These are phyloP conservation scores for Halophytophthora batemanensis DNA, from an alignment of 352 stramenopile genomes.

Conservation along the genomic window DNA sequence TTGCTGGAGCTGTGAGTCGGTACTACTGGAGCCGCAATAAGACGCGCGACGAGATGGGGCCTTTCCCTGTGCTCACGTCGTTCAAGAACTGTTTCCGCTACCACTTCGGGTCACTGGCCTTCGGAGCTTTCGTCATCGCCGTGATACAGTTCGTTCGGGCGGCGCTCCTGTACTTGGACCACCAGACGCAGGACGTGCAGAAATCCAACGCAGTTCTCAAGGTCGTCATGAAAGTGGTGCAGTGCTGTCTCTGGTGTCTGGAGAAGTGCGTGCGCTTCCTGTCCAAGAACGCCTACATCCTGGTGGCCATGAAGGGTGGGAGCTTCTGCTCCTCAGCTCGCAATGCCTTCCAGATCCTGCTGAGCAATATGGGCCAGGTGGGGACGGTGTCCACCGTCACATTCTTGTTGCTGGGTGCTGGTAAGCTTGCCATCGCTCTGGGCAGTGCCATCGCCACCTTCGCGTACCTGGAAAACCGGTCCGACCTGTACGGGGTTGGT, in stretches of 20 bases:
- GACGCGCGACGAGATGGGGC: slow-evolving; percentile 54
- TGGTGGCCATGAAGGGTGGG: slow-evolving; percentile 75
- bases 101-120: slow-evolving; percentile 95
- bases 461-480: slow-evolving; percentile 54
- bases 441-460: slow-evolving; percentile 57
- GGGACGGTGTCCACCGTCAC: slow-evolving; percentile 88
- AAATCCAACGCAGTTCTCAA: slow-evolving; percentile 76
- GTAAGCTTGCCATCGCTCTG: slow-evolving; percentile 84
- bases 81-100: slow-evolving; percentile 88
- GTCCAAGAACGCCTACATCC: slow-evolving; percentile 97
- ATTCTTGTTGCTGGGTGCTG: slow-evolving; percentile 90
- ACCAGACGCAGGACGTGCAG: slow-evolving; percentile 86
- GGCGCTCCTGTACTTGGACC: slow-evolving; percentile 90
- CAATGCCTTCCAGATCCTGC: slow-evolving; percentile 92
- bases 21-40: slow-evolving; percentile 93
- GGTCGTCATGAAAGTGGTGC: slow-evolving; percentile 79
- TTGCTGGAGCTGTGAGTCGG: slow-evolving; percentile 88
- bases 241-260: slow-evolving; percentile 95
- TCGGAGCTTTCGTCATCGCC: slow-evolving; percentile 95
- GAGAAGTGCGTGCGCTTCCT: slow-evolving; percentile 96
- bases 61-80: slow-evolving; percentile 54
- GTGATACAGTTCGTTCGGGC: slow-evolving; percentile 94
- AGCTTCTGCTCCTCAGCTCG: slow-evolving; percentile 87
- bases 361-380: slow-evolving; percentile 87
- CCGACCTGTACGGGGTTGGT: slow-evolving; percentile 46